Conservation (phyloP, 1,139 yeast genomes). For the Hemisphaericaspora lyxosophila region DNA sequence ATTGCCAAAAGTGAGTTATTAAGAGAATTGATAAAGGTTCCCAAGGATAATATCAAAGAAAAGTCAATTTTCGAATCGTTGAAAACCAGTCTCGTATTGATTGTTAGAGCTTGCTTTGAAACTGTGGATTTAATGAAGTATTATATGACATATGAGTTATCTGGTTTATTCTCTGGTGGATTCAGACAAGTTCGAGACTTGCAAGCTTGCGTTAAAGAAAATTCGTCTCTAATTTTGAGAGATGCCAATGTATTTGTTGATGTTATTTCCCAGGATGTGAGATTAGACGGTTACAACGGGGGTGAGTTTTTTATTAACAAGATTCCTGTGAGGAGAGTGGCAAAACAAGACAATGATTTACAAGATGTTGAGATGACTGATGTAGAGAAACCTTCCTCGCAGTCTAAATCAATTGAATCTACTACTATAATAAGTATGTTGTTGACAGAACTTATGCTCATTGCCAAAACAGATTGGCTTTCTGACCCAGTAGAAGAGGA, state of each 20-base stretch:
- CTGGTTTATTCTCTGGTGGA: conserved; percentile 31
- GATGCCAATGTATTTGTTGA: conserved; percentile 57
- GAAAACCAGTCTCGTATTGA: conserved; percentile 28
- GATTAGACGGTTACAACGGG: conserved; percentile 50
- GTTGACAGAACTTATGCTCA: conserved; percentile 62
- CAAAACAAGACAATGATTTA: conserved; percentile 10
- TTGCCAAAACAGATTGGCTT: conserved; percentile 52
- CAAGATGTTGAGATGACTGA: conserved; percentile 38
- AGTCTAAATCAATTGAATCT: conserved; percentile 22
- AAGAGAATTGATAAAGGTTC: conserved; percentile 17
- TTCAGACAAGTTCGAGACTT: conserved; percentile 44
- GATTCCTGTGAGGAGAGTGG: conserved; percentile 18
- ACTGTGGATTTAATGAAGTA: conserved; percentile 48
- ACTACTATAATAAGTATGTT: conserved; percentile 65
- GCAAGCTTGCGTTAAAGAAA: conserved; percentile 52
- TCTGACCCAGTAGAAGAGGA: conserved; percentile 27
- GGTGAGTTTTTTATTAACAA: conserved; percentile 16
- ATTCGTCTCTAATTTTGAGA: conserved; percentile 57
- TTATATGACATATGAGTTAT: conserved; percentile 50
- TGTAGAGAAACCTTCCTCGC: conserved; percentile 1
- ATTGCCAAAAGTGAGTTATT: conserved; percentile 46
- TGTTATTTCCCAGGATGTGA: conserved; percentile 47
- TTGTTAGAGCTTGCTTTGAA: conserved; percentile 74
- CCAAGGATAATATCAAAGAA: conserved; percentile 7
- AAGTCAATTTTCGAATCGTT: conserved; percentile 12